phyloP scores from a whole-genome alignment of 2,329 filamentous ascomycete species.

The Fusarium kyushuense region DNA sequence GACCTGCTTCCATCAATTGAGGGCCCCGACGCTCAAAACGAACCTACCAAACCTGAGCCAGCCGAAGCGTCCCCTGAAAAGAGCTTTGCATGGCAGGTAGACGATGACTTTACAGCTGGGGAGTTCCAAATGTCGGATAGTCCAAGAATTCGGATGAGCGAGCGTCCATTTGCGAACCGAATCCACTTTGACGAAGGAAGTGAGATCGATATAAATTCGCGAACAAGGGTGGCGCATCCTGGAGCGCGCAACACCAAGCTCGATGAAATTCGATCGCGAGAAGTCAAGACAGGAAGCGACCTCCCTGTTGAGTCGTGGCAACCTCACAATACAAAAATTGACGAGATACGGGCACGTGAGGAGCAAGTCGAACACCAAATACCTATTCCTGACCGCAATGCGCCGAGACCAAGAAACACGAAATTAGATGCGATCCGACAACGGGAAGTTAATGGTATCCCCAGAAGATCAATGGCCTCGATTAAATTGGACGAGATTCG shows the following conservation, averaged over 20 bases:
- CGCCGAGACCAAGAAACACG: conserved; percentile 54
- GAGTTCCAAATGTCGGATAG: conserved; percentile 68
- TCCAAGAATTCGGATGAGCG: conserved; percentile 61
- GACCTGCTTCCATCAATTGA: conserved; percentile 54
- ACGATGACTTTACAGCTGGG: conserved; percentile 68
- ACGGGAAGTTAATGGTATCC: conserved; percentile 58
- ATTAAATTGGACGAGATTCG: conserved; percentile 66
- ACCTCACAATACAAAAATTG: conserved; percentile 50
- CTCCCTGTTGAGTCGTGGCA: conserved; percentile 37
- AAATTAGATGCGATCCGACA: conserved; percentile 63
- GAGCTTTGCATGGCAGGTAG: conserved; percentile 67
- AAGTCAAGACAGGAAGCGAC: conserved; percentile 53
- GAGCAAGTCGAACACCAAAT: conserved; percentile 50
- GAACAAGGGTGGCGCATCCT: conserved; percentile 46
- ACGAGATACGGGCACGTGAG: conserved; percentile 55
- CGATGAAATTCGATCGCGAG: conserved; percentile 59
- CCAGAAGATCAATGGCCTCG: conserved; percentile 61
- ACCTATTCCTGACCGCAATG: conserved; percentile 49
- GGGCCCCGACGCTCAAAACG: conserved; percentile 15
- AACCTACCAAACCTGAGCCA: conserved; percentile 1
- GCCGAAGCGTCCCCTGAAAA: conserved; percentile 59
- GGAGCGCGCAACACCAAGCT: conserved; percentile 57
- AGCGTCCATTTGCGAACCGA: conserved; percentile 53
- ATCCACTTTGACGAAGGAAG: conserved; percentile 51
- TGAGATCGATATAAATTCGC: conserved; percentile 48